phyloP scores from a whole-genome alignment of 306 rosid species.

The Rosa multiflora region DNA sequence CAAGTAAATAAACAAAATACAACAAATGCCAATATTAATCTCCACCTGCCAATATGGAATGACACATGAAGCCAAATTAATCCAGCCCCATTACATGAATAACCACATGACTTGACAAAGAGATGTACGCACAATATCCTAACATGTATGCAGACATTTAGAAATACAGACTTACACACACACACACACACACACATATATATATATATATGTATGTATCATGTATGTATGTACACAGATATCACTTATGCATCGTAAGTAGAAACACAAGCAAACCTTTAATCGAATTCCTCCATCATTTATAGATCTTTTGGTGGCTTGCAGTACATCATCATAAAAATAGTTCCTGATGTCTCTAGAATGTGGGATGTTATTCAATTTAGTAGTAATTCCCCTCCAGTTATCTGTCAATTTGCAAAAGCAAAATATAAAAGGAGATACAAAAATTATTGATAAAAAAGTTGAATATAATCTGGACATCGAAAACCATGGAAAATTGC shows the following conservation, averaged over 20 bases:
- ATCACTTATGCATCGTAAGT: neutral
- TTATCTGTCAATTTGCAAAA: constrained; percentile 58
- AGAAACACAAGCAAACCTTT: constrained; percentile 45
- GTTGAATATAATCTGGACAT: no score
- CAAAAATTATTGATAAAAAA: no score
- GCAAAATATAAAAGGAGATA: constrained; percentile 37
- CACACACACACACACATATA: no score
- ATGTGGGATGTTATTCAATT: constrained; percentile 88
- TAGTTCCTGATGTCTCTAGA: constrained; percentile 88
- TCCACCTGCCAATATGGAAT: constrained; percentile 61
- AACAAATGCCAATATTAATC: constrained; percentile 53
- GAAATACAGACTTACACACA: neutral
- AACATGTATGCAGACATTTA: neutral
- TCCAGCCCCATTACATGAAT: constrained; percentile 5
- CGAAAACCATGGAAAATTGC: no score
- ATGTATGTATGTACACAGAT: no score
- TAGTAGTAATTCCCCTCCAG: constrained; percentile 97
- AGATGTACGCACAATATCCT: neutral
- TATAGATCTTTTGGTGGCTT: constrained; percentile 73
- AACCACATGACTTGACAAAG: neutral
- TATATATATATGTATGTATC: no score
- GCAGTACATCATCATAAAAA: constrained; percentile 80
- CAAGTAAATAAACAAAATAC: neutral
- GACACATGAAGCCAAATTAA: constrained; percentile 33
- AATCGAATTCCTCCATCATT: constrained; percentile 67